A percentile compares a stretch with the other conserved stretches of the same genome.
Conservation (phyloP, 2,329 filamentous ascomycete genomes). For the Fonsecaea pedrosoi region DNA sequence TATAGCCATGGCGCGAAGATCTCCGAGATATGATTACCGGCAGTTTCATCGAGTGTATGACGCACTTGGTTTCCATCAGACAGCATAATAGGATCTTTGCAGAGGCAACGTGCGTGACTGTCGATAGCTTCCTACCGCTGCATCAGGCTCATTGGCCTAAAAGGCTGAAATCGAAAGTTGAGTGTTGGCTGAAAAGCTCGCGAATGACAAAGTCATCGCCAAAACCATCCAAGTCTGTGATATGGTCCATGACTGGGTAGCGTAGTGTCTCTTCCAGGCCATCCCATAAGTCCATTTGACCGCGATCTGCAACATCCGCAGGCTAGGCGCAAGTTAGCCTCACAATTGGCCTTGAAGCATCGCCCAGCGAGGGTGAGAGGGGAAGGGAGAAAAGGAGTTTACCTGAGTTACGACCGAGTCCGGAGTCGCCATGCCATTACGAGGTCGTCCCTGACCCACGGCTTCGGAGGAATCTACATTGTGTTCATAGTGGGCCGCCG, state of each 20-base stretch:
- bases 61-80: background rate
- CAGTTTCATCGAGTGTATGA: background rate
- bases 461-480: background rate
- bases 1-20: background rate
- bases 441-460: background rate
- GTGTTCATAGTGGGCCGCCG: background rate
- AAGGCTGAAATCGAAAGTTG: background rate
- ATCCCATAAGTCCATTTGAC: background rate
- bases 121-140: background rate
- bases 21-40: background rate
- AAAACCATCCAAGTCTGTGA: background rate
- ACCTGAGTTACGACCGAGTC: background rate
- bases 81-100: background rate
- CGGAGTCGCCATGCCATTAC: background rate
- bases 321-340: background rate
- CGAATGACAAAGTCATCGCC: background rate
- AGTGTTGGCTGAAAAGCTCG: background rate
- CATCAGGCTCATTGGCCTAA: background rate
- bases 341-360: background rate
- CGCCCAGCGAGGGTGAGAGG: background rate
- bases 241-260: background rate
- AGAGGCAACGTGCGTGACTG: background rate
- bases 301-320: background rate
- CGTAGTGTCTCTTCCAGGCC: background rate
- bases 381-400: background rate